Conservation (phyloP, 805 yeast genomes). For the Maudiozyma bulderi region DNA sequence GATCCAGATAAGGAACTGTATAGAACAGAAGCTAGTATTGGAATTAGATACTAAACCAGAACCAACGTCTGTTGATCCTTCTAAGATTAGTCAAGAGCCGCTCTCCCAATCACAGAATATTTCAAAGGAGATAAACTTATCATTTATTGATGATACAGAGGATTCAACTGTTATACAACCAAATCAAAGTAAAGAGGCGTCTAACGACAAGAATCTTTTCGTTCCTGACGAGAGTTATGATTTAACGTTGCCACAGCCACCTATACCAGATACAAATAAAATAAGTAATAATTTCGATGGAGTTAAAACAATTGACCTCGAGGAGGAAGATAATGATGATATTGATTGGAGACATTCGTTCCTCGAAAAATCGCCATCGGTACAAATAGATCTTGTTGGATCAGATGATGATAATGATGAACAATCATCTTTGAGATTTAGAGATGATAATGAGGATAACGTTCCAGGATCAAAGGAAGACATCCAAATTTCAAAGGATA, state of each 20-base stretch:
- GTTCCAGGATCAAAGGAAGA: slow-evolving; percentile 10
- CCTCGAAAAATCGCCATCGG: slow-evolving; percentile 1
- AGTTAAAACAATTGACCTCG: too few relatives aligned
- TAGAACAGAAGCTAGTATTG: background rate
- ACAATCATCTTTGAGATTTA: background rate
- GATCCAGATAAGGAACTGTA: slow-evolving; percentile 5
- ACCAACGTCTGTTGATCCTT: background rate
- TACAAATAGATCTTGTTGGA: background rate
- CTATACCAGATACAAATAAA: background rate
- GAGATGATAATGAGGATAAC: slow-evolving; percentile 4
- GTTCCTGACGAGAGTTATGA: too few relatives aligned
- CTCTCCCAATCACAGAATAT: background rate
- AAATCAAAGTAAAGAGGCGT: background rate
- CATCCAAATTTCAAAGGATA: slow-evolving; percentile 11
- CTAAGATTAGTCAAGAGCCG: background rate
- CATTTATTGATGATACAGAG: background rate
- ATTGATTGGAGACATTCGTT: slow-evolving; percentile 9
- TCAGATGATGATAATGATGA: background rate
- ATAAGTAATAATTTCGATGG: background rate
- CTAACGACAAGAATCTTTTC: background rate
- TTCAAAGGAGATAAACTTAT: background rate
- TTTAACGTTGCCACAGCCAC: too few relatives aligned
- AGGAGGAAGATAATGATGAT: slow-evolving; percentile 3
- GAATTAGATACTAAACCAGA: background rate
- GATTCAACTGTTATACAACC: background rate